Evolutionary conservation across 2,329 filamentous ascomycete genomes (phyloP).

Genomic region (Nemania serpens): DNA sequence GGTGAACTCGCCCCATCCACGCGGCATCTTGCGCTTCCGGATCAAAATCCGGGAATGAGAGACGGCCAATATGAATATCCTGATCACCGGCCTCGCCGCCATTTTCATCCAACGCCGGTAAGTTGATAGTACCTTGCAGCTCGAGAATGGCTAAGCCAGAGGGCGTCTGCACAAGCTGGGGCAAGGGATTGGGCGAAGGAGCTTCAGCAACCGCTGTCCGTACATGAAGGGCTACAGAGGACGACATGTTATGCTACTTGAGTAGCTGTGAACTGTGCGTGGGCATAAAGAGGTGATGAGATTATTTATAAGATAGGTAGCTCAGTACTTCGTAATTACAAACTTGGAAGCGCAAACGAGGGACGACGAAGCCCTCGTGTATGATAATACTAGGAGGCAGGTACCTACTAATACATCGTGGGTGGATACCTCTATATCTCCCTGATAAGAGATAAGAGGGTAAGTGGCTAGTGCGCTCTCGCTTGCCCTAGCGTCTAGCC

Average conservation of each 20-base stretch:
- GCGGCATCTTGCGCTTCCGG: slow-evolving; percentile 52
- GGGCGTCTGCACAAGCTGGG: slow-evolving; percentile 83
- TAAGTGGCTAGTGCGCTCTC: slow-evolving; percentile 32
- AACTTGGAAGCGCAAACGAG: no score
- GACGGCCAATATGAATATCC: slow-evolving; percentile 66
- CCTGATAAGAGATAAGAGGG: slow-evolving; percentile 7
- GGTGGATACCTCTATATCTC: no score
- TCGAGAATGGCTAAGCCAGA: slow-evolving; percentile 88
- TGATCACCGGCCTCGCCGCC: slow-evolving; percentile 40
- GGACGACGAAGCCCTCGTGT: no score
- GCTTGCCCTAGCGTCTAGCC: slow-evolving; percentile 34
- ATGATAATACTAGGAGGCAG: no score
- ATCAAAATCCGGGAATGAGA: slow-evolving; percentile 79
- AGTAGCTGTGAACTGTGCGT: background rate
- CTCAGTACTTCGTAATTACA: background rate
- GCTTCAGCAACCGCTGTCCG: slow-evolving; percentile 33
- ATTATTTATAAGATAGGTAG: background rate
- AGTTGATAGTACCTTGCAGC: slow-evolving; percentile 88
- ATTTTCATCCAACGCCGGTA: slow-evolving; percentile 55
- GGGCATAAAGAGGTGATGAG: background rate
- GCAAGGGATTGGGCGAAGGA: slow-evolving; percentile 62
- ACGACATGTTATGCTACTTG: slow-evolving; percentile 32
- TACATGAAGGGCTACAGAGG: slow-evolving; percentile 50
- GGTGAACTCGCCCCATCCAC: slow-evolving; percentile 90
- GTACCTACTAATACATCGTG: no score